Percentiles rank a stretch among this genome's conserved stretches.
Conservation (phyloP, 2,329 filamentous ascomycete species). For the Colletotrichum lini region DNA sequence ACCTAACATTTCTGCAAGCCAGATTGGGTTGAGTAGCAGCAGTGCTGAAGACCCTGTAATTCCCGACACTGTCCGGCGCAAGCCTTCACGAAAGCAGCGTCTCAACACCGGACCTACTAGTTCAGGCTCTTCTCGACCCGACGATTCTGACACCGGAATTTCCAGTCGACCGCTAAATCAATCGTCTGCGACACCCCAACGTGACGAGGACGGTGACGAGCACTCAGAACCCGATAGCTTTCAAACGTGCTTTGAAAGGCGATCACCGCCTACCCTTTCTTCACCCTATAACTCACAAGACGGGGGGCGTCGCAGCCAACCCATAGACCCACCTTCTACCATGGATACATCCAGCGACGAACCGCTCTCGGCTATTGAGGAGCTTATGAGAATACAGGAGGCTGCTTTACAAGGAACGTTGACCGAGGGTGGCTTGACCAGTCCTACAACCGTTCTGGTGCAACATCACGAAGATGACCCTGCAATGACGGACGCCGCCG, state of each 20-base stretch:
- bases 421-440: conserved; percentile 9
- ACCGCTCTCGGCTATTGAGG: conserved; percentile 38
- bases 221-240: conserved; percentile 21
- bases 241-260: conserved; percentile 22
- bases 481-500: neutral
- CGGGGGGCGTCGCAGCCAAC: neutral
- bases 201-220: conserved; percentile 10
- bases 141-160: neutral
- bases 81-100: conserved; percentile 7
- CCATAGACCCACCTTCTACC: neutral
- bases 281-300: neutral
- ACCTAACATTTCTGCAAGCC: conserved; percentile 21
- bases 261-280: conserved; percentile 6
- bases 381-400: conserved; percentile 35
- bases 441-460: conserved; percentile 1
- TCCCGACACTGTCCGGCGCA: conserved; percentile 42
- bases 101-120: neutral
- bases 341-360: conserved; percentile 29
- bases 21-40: conserved; percentile 22
- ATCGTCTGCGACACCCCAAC: neutral
- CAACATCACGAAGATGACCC: conserved; percentile 14
- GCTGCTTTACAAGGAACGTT: conserved; percentile 21
- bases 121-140: neutral
- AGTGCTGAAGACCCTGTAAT: conserved; percentile 27
- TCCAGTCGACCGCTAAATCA: neutral